Base-by-base conservation (phyloP, 2,329 filamentous ascomycete species). In the Amphichorda felina region DNA sequence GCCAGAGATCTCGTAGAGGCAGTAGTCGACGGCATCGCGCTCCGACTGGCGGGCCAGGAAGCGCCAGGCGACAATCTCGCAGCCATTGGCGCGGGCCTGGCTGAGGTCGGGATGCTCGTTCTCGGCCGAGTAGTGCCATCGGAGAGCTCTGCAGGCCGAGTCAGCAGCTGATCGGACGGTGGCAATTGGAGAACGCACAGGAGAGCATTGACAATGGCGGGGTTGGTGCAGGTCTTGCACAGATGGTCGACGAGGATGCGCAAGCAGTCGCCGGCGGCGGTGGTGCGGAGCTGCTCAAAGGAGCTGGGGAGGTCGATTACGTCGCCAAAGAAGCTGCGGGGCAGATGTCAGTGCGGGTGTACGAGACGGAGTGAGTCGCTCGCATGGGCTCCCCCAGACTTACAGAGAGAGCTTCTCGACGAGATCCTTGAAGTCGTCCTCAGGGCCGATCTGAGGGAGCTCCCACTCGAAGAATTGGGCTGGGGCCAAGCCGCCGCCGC, bases 1-100 rank as follows among this genome's bases (percentile, higher is more conserved):
- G 11, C 35, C 49, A 7, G 79, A 76, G 31, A 87, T 72, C 51
- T 88, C 82, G 45, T 79, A 79, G 24, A 87, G 68, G 37, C 84
- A 80, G 47, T 69, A 83, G 37, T 85, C 75, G 18, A 88, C 78
- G 6, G 77, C 77, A 47, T 88, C 82, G 17, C 75, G 64, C 50
- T 86, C 80, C 2, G 78, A 79, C 24, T 87, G 61, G 38, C 74
- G 75, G 13, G 75, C 75, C 27, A 88, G 63, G 45, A 86, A 85
- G 28, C 82, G 72, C 79, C 82, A 87, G 26, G 83, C 83, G 11
- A 86, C 80, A 41, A 86, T 81, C 59, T 89, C 82, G 49, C 82
- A 87, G 21, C 79, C 82, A 48, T 75, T 74, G 14, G 79, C 80
- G 36, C 82, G 70, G 11, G 80, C 72, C 39, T 81, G 72, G 38